Evolutionary conservation across 441 rosid genomes (phyloP).

Genomic region (Jatropha podagrica): DNA sequence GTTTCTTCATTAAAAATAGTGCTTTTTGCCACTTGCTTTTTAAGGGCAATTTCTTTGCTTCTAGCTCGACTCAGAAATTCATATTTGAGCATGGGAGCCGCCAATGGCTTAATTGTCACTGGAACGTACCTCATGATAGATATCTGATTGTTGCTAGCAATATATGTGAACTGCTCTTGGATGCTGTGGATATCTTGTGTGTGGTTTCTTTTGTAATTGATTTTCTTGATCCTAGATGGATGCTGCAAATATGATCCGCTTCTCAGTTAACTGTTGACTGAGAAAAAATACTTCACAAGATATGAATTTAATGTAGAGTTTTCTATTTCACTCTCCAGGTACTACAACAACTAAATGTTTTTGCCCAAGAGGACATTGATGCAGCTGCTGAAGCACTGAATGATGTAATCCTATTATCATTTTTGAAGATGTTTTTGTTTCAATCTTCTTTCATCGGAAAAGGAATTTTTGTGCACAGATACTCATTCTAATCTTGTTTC

Average conservation of each 20-base stretch:
- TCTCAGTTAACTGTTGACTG: neutral
- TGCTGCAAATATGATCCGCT: neutral
- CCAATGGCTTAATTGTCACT: neutral
- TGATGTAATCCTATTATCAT: slow-evolving; percentile 51
- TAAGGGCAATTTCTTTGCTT: neutral
- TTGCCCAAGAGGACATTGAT: slow-evolving; percentile 62
- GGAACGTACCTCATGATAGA: neutral
- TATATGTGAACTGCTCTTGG: slow-evolving; percentile 5
- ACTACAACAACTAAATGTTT: slow-evolving; percentile 65
- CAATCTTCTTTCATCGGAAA: neutral
- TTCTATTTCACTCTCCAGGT: slow-evolving; percentile 41
- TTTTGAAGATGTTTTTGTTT: too few relatives aligned
- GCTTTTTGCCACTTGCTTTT: neutral
- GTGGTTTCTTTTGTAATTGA: neutral
- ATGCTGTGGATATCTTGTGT: neutral
- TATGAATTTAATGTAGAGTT: neutral
- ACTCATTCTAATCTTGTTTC: neutral
- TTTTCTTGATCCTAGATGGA: neutral
- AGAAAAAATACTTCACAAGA: neutral
- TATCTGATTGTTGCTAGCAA: neutral
- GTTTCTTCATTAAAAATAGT: neutral
- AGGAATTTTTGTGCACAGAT: neutral
- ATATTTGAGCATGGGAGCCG: neutral
- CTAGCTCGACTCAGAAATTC: neutral
- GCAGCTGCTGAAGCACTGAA: slow-evolving; percentile 81